phyloP scores from a whole-genome alignment of 2,329 filamentous ascomycete species.

The Diaporthe sp. region DNA sequence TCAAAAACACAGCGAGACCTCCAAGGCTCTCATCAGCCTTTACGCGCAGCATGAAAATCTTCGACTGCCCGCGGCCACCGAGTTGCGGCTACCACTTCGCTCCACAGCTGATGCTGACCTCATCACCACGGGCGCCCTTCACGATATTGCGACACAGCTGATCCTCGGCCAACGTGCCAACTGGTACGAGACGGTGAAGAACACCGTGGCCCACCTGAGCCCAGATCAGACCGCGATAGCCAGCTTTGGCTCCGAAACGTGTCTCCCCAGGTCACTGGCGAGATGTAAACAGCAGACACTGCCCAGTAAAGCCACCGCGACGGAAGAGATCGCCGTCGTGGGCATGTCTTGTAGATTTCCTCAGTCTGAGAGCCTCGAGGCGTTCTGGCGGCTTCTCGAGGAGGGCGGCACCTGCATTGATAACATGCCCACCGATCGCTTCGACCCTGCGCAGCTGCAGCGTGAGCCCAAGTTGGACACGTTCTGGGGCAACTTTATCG shows the following conservation, averaged over 20 bases:
- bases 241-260: constrained; percentile 23
- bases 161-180: constrained; percentile 34
- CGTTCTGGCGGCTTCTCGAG: constrained; percentile 51
- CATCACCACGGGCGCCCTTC: constrained; percentile 26
- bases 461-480: constrained; percentile 2
- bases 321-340: constrained; percentile 51
- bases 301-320: background rate
- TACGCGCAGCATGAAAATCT: constrained; percentile 13
- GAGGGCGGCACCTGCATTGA: constrained; percentile 40
- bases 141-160: constrained; percentile 36
- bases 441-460: background rate
- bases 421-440: constrained; percentile 13
- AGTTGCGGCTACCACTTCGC: constrained; percentile 35
- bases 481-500: constrained; percentile 37
- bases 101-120: constrained; percentile 37
- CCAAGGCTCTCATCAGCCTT: constrained; percentile 4
- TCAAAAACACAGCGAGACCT: constrained; percentile 8
- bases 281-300: background rate
- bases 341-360: constrained; percentile 54
- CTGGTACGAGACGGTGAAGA: constrained; percentile 37
- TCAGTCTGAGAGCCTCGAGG: constrained; percentile 52
- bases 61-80: constrained; percentile 26
- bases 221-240: background rate
- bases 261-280: constrained; percentile 17
- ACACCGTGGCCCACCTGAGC: background rate